A percentile compares a stretch with the other conserved stretches of the same genome.
Conservation (phyloP, 2,329 filamentous ascomycete genomes). For the Phyllosticta citrichinensis region DNA sequence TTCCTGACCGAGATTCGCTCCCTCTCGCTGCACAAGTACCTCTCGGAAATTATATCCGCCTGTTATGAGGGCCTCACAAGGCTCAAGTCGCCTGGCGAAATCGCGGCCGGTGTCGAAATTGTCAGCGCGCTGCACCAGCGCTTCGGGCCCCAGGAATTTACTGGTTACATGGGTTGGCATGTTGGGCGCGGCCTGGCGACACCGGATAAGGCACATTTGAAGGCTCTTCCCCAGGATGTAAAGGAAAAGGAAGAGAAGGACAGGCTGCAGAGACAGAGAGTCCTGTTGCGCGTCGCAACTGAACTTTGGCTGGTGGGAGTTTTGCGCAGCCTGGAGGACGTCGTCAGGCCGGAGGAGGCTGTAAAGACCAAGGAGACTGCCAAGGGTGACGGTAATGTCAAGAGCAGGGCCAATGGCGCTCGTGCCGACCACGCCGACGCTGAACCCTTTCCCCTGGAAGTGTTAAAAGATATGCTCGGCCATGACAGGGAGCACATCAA, state of each 20-base stretch:
- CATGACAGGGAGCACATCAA: conserved; percentile 91
- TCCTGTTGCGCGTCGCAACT: conserved; percentile 80
- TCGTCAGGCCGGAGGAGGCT: conserved; percentile 54
- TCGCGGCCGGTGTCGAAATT: conserved; percentile 84
- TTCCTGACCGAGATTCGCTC: conserved; percentile 86
- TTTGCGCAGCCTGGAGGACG: conserved; percentile 67
- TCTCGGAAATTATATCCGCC: conserved; percentile 92
- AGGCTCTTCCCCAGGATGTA: conserved; percentile 66
- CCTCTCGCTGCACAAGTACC: conserved; percentile 87
- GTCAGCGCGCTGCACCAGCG: conserved; percentile 92
- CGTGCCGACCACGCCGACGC: conserved; percentile 55
- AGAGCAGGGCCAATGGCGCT: conserved; percentile 45
- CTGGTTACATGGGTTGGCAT: conserved; percentile 83
- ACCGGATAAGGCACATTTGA: conserved; percentile 76
- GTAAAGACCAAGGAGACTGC: conserved; percentile 47
- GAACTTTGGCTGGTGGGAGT: conserved; percentile 93
- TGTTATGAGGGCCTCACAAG: conserved; percentile 91
- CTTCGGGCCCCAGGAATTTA: conserved; percentile 84
- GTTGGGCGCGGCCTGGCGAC: conserved; percentile 84
- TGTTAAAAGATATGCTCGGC: conserved; percentile 91
- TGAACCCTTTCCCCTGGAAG: conserved; percentile 91
- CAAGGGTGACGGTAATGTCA: conserved; percentile 51
- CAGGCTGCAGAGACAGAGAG: conserved; percentile 71
- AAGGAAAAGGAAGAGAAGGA: conserved; percentile 96
- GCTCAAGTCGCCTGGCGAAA: conserved; percentile 83